phyloP scores from a whole-genome alignment of 2,329 filamentous ascomycete genomes.

The Trichoderma cornu-damae region DNA sequence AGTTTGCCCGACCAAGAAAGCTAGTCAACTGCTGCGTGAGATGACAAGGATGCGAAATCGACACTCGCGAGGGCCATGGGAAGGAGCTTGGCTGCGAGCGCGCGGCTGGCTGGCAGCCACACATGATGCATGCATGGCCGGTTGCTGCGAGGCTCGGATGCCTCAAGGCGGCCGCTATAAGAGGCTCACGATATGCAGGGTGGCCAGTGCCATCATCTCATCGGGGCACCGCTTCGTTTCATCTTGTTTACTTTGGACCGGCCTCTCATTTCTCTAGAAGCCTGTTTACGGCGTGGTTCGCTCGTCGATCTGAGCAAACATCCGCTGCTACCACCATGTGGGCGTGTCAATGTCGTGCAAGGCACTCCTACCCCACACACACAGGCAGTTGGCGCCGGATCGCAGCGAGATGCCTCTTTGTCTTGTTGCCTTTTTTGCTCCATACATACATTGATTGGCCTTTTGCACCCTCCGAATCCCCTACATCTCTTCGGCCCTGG shows the following conservation, averaged over 20 bases:
- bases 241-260: not conserved
- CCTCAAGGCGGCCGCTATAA: not conserved
- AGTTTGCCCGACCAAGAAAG: not conserved
- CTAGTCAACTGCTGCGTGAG: not conserved
- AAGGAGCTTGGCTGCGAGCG: conserved; percentile 6
- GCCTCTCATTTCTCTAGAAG: not conserved
- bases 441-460: too few species aligned
- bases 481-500: not conserved
- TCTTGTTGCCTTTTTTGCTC: conserved; percentile 5
- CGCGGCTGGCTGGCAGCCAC: too few species aligned
- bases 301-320: conserved; percentile 1
- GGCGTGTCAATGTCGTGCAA: not conserved
- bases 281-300: not conserved
- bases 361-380: conserved; percentile 10
- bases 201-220: conserved; percentile 13
- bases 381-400: not conserved
- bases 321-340: conserved; percentile 2
- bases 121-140: too few species aligned
- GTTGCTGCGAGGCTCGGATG: not conserved
- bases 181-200: conserved; percentile 10
- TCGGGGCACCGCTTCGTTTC: conserved; percentile 10
- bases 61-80: not conserved
- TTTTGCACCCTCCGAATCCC: not conserved
- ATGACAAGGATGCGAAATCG: not conserved
- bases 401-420: conserved; percentile 17